Evolutionary conservation across 208 protist species (phyloP).

Genomic region (Acanthamoeba polyphaga): DNA sequence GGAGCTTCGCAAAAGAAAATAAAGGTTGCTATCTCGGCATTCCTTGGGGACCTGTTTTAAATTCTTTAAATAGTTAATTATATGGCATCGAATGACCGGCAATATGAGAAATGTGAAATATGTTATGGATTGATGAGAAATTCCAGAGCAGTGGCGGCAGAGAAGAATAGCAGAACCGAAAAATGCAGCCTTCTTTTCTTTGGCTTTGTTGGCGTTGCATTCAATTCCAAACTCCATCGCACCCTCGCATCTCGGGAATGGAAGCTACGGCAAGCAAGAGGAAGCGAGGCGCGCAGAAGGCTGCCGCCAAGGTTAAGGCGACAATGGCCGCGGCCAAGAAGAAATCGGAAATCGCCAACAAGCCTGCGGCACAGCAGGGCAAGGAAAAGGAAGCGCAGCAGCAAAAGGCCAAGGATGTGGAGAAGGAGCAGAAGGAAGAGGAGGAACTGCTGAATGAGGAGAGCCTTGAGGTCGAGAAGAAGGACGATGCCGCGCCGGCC

Average conservation of each 20-base stretch:
- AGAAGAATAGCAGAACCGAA: too few species aligned
- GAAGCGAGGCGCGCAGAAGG: not conserved
- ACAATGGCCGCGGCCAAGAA: not conserved
- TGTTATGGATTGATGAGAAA: too few species aligned
- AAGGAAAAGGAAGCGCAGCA: slow-evolving; percentile 8
- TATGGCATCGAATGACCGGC: too few species aligned
- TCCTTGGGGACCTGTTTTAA: too few species aligned
- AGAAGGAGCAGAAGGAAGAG: slow-evolving; percentile 48
- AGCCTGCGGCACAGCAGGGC: not conserved
- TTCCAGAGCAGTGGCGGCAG: too few species aligned
- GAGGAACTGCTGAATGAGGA: not conserved
- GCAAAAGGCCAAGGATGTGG: not conserved
- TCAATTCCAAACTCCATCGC: not conserved
- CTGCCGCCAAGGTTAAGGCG: too few species aligned
- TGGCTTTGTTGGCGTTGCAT: not conserved
- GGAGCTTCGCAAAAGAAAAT: too few species aligned
- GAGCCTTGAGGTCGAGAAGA: slow-evolving; percentile 1
- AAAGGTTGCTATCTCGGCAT: too few species aligned
- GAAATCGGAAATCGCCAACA: not conserved
- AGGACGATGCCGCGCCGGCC: not conserved
- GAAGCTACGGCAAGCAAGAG: slow-evolving; percentile 19
- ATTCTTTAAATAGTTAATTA: too few species aligned
- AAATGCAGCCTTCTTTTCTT: too few species aligned
- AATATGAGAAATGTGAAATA: too few species aligned
- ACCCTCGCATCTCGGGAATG: not conserved